These are phyloP conservation scores for Penicillium pulvis DNA, from an alignment of 495 filamentous ascomycete genomes.

Conservation along the genomic window DNA sequence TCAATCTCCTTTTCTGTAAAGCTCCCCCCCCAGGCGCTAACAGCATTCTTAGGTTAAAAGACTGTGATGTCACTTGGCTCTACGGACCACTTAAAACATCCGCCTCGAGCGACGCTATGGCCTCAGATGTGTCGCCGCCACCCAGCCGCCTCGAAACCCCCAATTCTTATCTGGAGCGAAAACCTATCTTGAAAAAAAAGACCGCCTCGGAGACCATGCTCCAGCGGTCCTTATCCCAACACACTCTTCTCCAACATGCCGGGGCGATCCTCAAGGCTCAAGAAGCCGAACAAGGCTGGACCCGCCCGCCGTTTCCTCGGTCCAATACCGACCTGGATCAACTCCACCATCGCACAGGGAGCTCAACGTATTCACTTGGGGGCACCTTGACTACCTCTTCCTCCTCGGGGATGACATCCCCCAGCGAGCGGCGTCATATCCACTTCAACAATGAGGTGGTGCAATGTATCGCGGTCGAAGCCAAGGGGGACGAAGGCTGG, in stretches of 20 bases:
- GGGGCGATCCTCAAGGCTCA: slow-evolving; percentile 91
- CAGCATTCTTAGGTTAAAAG: slow-evolving; percentile 76
- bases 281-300: slow-evolving; percentile 59
- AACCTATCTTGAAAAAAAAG: slow-evolving; percentile 95
- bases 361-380: slow-evolving; percentile 31
- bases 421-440: slow-evolving; percentile 78
- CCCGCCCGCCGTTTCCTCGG: slow-evolving; percentile 50
- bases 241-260: slow-evolving; percentile 90
- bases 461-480: slow-evolving; percentile 93
- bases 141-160: slow-evolving; percentile 70
- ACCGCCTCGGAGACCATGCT: slow-evolving; percentile 96
- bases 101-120: slow-evolving; percentile 36
- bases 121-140: slow-evolving; percentile 51
- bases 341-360: slow-evolving; percentile 43
- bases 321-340: slow-evolving; percentile 68
- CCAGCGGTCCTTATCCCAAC: slow-evolving; percentile 84
- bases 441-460: slow-evolving; percentile 95
- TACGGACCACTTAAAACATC: slow-evolving; percentile 89
- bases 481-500: slow-evolving; percentile 66
- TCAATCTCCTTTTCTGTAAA: background rate
- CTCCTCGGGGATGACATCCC: slow-evolving; percentile 60
- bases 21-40: slow-evolving; percentile 4
- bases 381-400: slow-evolving; percentile 37
- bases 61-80: slow-evolving; percentile 96
- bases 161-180: slow-evolving; percentile 79